These are phyloP conservation scores for Centrapalus pauciflorus DNA, from an alignment of 129 eudicot species.

Conservation along the genomic window DNA sequence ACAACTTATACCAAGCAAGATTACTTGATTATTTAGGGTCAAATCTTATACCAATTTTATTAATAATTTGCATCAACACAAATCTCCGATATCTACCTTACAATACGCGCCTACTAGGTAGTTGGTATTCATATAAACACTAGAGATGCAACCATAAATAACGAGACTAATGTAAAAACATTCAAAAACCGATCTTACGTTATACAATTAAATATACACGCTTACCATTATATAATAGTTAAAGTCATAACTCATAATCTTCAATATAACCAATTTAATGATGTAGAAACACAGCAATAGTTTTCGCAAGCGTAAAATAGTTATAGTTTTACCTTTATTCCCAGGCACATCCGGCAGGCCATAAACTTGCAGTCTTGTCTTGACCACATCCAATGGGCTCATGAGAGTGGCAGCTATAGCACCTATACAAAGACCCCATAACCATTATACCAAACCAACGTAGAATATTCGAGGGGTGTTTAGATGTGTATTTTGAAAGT, in stretches of 20 bases:
- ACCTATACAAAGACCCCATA: constrained; percentile 34
- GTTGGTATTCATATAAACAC: background rate
- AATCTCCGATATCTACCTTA: background rate
- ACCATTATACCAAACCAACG: background rate
- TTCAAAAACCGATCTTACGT: background rate
- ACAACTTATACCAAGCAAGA: too few relatives aligned
- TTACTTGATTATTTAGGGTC: too few relatives aligned
- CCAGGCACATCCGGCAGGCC: constrained; percentile 56
- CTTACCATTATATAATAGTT: background rate
- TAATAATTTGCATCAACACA: background rate
- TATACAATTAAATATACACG: background rate
- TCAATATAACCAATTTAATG: background rate
- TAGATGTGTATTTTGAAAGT: too few relatives aligned
- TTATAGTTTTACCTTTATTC: constrained; percentile 35
- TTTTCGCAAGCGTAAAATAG: background rate
- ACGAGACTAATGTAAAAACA: background rate
- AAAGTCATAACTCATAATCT: background rate
- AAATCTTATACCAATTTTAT: background rate
- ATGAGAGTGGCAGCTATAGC: constrained; percentile 80
- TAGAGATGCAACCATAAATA: background rate
- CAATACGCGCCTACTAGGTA: too few relatives aligned
- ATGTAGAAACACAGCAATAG: background rate
- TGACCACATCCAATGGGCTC: constrained; percentile 86
- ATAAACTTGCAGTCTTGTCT: constrained; percentile 81
- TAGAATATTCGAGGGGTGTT: too few relatives aligned